These are phyloP conservation scores for Nitzschia sp. DNA, from an alignment of 108 stramenopile genomes.

Conservation along the genomic window DNA sequence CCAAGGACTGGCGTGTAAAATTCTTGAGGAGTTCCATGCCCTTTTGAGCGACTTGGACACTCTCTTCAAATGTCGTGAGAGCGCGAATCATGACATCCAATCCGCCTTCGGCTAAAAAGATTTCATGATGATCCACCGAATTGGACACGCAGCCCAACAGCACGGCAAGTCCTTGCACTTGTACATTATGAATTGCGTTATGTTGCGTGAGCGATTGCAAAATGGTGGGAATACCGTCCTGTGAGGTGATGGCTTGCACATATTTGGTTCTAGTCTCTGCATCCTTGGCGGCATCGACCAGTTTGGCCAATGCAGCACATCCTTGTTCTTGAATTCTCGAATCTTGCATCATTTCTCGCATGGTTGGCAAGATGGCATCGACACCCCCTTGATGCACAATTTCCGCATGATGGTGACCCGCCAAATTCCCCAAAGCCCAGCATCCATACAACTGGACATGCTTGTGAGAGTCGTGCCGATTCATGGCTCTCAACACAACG, in stretches of 20 bases:
- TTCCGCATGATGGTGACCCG: slow-evolving; percentile 13
- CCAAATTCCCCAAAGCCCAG: slow-evolving; percentile 26
- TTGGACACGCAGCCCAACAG: slow-evolving; percentile 23
- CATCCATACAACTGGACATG: slow-evolving; percentile 40
- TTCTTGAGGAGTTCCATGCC: slow-evolving; percentile 36
- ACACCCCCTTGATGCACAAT: slow-evolving; percentile 16
- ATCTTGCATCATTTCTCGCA: slow-evolving; percentile 29
- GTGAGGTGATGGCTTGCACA: slow-evolving; percentile 21
- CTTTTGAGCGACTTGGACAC: slow-evolving; percentile 14
- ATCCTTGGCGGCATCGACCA: slow-evolving; percentile 15
- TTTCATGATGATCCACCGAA: slow-evolving; percentile 30
- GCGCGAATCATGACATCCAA: slow-evolving; percentile 34
- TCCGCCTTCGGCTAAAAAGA: slow-evolving; percentile 30
- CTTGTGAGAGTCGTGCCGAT: slow-evolving; percentile 26
- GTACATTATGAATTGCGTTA: slow-evolving; percentile 16
- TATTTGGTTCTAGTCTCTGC: neutral
- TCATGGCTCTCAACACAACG: slow-evolving; percentile 29
- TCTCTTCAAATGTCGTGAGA: slow-evolving; percentile 26
- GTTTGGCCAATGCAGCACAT: slow-evolving; percentile 17
- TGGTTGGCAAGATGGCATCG: slow-evolving; percentile 28
- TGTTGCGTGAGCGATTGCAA: slow-evolving; percentile 28
- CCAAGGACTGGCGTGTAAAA: slow-evolving; percentile 37
- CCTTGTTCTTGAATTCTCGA: slow-evolving; percentile 37
- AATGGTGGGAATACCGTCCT: slow-evolving; percentile 26
- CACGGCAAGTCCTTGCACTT: slow-evolving; percentile 26